These are phyloP conservation scores for Bremia lactucae DNA, from an alignment of 352 stramenopile genomes.

Conservation along the genomic window DNA sequence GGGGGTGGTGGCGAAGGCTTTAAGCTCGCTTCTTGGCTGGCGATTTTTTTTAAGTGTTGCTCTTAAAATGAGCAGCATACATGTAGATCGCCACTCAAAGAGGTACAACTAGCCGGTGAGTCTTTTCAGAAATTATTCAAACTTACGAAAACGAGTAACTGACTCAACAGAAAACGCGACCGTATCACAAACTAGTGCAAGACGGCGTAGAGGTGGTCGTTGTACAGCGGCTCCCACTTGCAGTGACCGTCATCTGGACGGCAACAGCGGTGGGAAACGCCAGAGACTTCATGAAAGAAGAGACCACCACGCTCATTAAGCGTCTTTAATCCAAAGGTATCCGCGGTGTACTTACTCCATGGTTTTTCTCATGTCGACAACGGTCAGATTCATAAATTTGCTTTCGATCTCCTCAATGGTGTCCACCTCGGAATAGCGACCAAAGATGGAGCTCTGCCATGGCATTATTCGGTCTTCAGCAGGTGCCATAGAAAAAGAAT, in stretches of 20 bases:
- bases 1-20: too few species aligned
- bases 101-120: too few species aligned
- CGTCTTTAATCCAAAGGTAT: conserved; percentile 28
- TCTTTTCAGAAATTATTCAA: too few species aligned
- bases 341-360: conserved; percentile 23
- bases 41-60: too few species aligned
- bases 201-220: conserved; percentile 24
- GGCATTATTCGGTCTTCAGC: conserved; percentile 24
- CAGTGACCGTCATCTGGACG: conserved; percentile 16
- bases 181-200: too few species aligned
- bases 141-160: too few species aligned
- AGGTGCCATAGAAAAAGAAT: conserved; percentile 34
- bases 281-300: conserved; percentile 15
- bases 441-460: conserved; percentile 31
- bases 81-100: too few species aligned
- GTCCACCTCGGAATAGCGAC: conserved; percentile 26
- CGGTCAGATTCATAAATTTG: conserved; percentile 18
- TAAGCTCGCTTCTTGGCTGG: too few species aligned
- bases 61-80: too few species aligned
- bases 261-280: conserved; percentile 14
- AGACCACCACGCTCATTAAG: conserved; percentile 21
- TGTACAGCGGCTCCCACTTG: conserved; percentile 29
- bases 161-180: too few species aligned
- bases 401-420: conserved; percentile 22
- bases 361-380: conserved; percentile 25